Percentiles rank a stretch among this genome's conserved stretches.
Conservation (phyloP, 495 filamentous ascomycete species). For the Xylaria acuta region DNA sequence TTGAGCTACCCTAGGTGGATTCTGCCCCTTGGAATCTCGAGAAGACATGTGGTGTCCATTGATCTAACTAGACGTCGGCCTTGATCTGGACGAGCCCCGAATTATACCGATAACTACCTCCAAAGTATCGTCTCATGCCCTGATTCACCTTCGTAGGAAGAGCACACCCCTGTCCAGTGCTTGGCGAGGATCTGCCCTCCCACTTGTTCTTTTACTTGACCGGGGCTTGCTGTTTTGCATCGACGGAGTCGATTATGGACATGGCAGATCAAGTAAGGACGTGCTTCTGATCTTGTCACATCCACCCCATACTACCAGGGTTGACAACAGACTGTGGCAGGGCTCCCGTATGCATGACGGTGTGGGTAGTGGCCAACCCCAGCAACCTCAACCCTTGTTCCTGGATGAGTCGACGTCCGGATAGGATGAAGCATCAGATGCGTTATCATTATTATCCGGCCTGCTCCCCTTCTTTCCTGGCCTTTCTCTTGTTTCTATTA, state of each 20-base stretch:
- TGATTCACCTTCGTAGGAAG: slow-evolving; percentile 16
- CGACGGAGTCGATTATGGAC: slow-evolving; percentile 33
- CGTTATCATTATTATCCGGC: slow-evolving; percentile 41
- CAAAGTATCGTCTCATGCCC: slow-evolving; percentile 20
- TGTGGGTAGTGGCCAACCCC: slow-evolving; percentile 19
- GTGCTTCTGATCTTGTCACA: slow-evolving; percentile 38
- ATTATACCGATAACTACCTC: not conserved
- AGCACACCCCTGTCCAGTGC: not conserved
- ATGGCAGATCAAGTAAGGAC: slow-evolving; percentile 39
- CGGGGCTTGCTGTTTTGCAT: slow-evolving; percentile 37
- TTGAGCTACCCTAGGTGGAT: slow-evolving; percentile 3
- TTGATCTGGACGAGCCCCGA: slow-evolving; percentile 11
- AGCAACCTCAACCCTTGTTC: slow-evolving; percentile 34
- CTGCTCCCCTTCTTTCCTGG: slow-evolving; percentile 35
- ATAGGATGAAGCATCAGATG: slow-evolving; percentile 38
- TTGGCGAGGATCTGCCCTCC: not conserved
- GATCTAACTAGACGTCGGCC: not conserved
- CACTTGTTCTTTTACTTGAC: slow-evolving; percentile 20
- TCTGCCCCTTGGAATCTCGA: not conserved
- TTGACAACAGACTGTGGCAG: slow-evolving; percentile 18
- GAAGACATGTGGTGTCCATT: not conserved
- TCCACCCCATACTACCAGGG: slow-evolving; percentile 37
- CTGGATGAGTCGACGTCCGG: slow-evolving; percentile 32
- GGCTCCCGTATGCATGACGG: slow-evolving; percentile 27
- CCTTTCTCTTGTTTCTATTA: slow-evolving; percentile 47